Evolutionary conservation across 2,329 filamentous ascomycete genomes (phyloP).

Genomic region (Polytolypa hystricis): DNA sequence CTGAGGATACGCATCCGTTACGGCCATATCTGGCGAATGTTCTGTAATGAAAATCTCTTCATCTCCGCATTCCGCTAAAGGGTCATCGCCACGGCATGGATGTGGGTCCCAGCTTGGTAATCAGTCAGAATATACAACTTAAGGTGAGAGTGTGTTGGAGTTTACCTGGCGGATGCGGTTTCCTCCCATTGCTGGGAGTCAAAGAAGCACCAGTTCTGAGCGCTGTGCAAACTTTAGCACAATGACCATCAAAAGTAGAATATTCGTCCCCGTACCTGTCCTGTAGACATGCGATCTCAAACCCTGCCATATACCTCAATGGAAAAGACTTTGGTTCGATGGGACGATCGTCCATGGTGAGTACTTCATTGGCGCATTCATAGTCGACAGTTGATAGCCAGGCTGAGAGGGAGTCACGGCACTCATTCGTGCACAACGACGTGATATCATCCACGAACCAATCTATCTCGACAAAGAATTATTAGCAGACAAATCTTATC

Average conservation of each 20-base stretch:
- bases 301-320: constrained; percentile 11
- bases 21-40: constrained; percentile 4
- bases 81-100: constrained; percentile 9
- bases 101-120: constrained; percentile 7
- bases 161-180: constrained; percentile 8
- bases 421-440: constrained; percentile 9
- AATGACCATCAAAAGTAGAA: not conserved
- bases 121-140: not conserved
- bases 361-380: constrained; percentile 9
- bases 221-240: constrained; percentile 8
- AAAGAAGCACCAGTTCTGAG: constrained; percentile 12
- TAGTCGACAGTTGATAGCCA: constrained; percentile 11
- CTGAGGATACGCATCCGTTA: constrained; percentile 10
- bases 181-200: constrained; percentile 13
- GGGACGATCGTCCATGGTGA: constrained; percentile 7
- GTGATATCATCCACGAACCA: constrained; percentile 12
- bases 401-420: constrained; percentile 8
- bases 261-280: constrained; percentile 8
- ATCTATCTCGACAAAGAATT: constrained; percentile 3
- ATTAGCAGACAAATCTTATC: constrained; percentile 1
- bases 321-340: constrained; percentile 12
- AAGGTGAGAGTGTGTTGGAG: not conserved
- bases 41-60: constrained; percentile 1
- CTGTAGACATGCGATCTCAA: constrained; percentile 11
- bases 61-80: constrained; percentile 7